Evolutionary conservation across 2,329 filamentous ascomycete genomes (phyloP), one percentile per base, ranked within the genome.

Genomic region (Epicoccum nigrum): DNA sequence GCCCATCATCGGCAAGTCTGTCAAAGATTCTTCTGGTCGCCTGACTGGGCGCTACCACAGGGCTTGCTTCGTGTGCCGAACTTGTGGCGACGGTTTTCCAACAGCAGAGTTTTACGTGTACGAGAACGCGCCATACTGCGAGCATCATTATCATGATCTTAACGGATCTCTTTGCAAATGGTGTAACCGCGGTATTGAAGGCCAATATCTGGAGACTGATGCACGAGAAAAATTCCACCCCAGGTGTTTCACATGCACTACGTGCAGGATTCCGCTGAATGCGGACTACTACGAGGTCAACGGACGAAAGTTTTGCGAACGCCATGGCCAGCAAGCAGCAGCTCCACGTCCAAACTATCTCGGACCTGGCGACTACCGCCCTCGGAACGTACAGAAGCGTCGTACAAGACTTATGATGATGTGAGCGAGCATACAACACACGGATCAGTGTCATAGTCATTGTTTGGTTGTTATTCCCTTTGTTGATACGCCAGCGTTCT

Each of bases 31-130:
- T 0, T 94, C 97, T 64, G 94, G 94, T 13, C 87, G 92, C 19
- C 79, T 99, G 19, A 96, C 90, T 0, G 94, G 94, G 8, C 87
- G 92, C 57, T 99, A 96, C 73, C 94, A 99, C 79, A 96, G 95
- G 72, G 83, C 88, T 4, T 99, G 93, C 61, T 97, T 99, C 69
- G 89, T 93, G 9, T 99, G 94, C 80, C 84, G 85, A 4, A 92
- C 88, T 1, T 99, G 94, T 77, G 79, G 80, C 9, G 82, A 86
- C 45, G 87, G 92, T 1, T 99, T 97, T 68, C 80, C 86, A 16
- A 96, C 92, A 0, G 84, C 90, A 1, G 92, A 94, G 52, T 97
- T 97, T 65, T 99, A 99, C 70, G 92, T 99, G 9, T 83, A 92
- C 53, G 77, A 88, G 58, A 91, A 99, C 74, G 82, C 85, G 52